These are phyloP conservation scores for Ceratocystis eucalypticola DNA, from an alignment of 2,329 filamentous ascomycete species.

Conservation along the genomic window DNA sequence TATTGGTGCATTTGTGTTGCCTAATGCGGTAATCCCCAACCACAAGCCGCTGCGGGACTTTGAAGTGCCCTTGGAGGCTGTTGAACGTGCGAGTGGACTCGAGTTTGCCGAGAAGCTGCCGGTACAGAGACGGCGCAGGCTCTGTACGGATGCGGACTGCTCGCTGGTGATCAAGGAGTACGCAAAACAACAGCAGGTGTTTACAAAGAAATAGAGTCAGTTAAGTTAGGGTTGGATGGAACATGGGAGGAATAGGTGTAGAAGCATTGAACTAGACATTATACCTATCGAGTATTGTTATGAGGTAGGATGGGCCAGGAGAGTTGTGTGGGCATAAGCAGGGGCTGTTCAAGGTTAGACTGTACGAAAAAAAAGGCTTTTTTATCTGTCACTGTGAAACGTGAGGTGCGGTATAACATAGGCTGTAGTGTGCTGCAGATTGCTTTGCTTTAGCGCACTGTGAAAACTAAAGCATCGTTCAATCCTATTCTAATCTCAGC, in stretches of 20 bases:
- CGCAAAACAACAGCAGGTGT: conserved; percentile 46
- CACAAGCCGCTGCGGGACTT: conserved; percentile 79
- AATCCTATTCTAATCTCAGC: too few species aligned
- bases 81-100: conserved; percentile 82
- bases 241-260: not conserved
- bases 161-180: conserved; percentile 73
- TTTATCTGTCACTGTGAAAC: too few species aligned
- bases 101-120: conserved; percentile 80
- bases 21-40: conserved; percentile 80
- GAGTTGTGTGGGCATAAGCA: not conserved
- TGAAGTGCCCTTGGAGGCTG: conserved; percentile 82
- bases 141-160: conserved; percentile 81
- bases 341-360: not conserved
- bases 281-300: conserved; percentile 6
- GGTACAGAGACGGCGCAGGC: conserved; percentile 53
- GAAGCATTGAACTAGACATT: not conserved
- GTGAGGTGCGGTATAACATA: too few species aligned
- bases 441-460: not conserved
- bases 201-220: conserved; percentile 29
- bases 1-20: conserved; percentile 85
- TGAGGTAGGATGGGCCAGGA: too few species aligned
- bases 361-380: too few species aligned
- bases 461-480: too few species aligned
- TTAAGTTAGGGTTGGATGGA: not conserved
- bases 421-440: not conserved